Evolutionary conservation across 257 asterid species (phyloP).

Genomic region (Scutellaria barbata): DNA sequence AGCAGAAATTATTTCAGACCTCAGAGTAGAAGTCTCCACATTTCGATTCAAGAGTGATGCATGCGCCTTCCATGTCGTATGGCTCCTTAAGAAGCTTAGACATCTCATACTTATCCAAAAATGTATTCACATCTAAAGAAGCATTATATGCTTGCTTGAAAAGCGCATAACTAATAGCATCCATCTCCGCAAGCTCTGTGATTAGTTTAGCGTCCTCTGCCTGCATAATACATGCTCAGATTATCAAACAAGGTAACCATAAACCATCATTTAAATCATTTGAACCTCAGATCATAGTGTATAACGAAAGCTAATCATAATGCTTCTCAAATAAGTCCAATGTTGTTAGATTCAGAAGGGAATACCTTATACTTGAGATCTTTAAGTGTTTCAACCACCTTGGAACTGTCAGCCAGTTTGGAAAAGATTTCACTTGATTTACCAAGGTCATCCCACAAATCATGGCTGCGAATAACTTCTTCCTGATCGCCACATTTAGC

Average conservation of each 20-base stretch:
- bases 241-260: constrained; percentile 22
- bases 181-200: constrained; percentile 77
- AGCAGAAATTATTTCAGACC: constrained; percentile 36
- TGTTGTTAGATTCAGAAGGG: neutral
- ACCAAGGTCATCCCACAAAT: constrained; percentile 75
- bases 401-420: constrained; percentile 67
- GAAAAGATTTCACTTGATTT: constrained; percentile 65
- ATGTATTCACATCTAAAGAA: constrained; percentile 65
- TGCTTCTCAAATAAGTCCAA: constrained; percentile 3
- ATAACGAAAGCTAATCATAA: neutral
- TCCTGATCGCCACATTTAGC: constrained; percentile 59
- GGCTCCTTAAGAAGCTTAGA: constrained; percentile 76
- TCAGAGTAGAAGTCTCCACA: constrained; percentile 52
- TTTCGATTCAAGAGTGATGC: constrained; percentile 68
- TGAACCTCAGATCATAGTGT: neutral
- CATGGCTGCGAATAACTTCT: constrained; percentile 59
- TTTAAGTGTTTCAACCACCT: constrained; percentile 66
- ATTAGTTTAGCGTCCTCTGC: constrained; percentile 91
- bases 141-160: constrained; percentile 79
- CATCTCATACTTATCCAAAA: constrained; percentile 69
- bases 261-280: constrained; percentile 8
- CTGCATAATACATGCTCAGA: constrained; percentile 44
- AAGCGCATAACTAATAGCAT: constrained; percentile 64
- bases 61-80: constrained; percentile 82
- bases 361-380: constrained; percentile 72